These are phyloP conservation scores for Diplodia sapinea DNA, from an alignment of 2,329 filamentous ascomycete genomes.

Conservation along the genomic window DNA sequence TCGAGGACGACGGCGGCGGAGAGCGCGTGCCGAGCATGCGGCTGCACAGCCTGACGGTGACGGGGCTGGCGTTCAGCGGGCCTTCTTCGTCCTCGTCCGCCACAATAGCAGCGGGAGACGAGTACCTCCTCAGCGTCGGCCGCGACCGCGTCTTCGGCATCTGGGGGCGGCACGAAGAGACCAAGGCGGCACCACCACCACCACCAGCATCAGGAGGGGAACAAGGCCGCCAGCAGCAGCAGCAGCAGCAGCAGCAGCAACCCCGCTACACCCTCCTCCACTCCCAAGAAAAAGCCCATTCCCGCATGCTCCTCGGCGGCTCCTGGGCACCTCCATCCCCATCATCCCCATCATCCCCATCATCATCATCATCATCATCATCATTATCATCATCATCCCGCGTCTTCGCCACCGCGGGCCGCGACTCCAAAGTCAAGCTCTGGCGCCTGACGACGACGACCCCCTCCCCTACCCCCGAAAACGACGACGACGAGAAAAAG, in stretches of 20 bases:
- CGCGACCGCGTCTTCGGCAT: slow-evolving; percentile 90
- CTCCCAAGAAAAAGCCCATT: slow-evolving; percentile 82
- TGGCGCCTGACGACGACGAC: slow-evolving; percentile 52
- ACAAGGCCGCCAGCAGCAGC: too few species aligned
- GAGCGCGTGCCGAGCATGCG: slow-evolving; percentile 20
- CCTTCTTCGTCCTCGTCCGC: slow-evolving; percentile 51
- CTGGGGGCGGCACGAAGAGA: slow-evolving; percentile 59
- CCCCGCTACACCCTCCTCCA: slow-evolving; percentile 64
- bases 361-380: slow-evolving; percentile 41
- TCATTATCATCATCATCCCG: slow-evolving; percentile 41
- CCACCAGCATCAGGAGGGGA: too few species aligned
- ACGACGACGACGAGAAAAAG: neutral
- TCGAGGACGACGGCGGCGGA: slow-evolving; percentile 53
- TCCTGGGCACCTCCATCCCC: slow-evolving; percentile 72
- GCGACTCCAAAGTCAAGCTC: slow-evolving; percentile 80
- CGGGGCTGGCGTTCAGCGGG: slow-evolving; percentile 76
- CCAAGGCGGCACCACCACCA: neutral
- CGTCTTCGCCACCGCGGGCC: slow-evolving; percentile 83
- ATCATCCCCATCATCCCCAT: slow-evolving; percentile 35
- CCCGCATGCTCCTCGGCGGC: slow-evolving; percentile 88
- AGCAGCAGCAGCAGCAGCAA: neutral
- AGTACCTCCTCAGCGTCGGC: slow-evolving; percentile 81
- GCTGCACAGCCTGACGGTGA: slow-evolving; percentile 80
- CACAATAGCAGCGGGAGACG: slow-evolving; percentile 51
- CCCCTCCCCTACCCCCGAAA: neutral